Base-by-base conservation (phyloP, 257 asterid species). In the Solanum virginianum region DNA sequence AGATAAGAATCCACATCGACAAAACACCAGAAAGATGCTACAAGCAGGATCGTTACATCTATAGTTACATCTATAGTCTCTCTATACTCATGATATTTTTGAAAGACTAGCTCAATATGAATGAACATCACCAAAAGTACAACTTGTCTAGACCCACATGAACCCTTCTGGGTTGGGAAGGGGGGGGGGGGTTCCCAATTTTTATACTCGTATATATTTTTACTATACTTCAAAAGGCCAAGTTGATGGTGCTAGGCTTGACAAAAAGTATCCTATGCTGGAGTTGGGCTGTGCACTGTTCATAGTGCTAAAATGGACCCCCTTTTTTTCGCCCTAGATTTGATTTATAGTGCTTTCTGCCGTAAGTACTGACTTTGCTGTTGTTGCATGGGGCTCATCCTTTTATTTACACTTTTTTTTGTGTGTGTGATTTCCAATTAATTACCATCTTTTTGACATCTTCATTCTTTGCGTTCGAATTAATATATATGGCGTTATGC, bases 191-290 rank as follows among this genome's bases (percentile, higher is more conserved):
- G 84, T 86, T 53, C 81, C 86, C 53, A 15, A 9, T 18, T 22
- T 22, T 8, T 36, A 8, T 0, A 36, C 41, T 36, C 4, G 6
- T 36, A 36, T 68, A 17, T 36, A 22, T 65, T 68, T 32, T 16
- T 1, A 77, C 82, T 51, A 10, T 26, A 75, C 43, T 63, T 20
- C 47, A 49, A 69, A 75, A 75, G 22, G 14, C 81, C 60, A 75
- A 24, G 0, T 3, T 65, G 75, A 70, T 82, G 85, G 57, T 65
- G 8, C 32, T 62, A 63, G 65, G 81, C 24, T 75, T 74, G 47
- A 79, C 29, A 59, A 53, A 51, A 45, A 86, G 86, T 29, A 82
- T 86, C 88, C 88, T 56, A 82, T 85, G 85, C 81, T 57, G 45
- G 14, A 54, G 32, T 17, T 83, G 32, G 80, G n/a, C 14, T 63